These are phyloP conservation scores for Trichoderma oligosporum DNA, from an alignment of 2,329 filamentous ascomycete genomes.

Conservation along the genomic window DNA sequence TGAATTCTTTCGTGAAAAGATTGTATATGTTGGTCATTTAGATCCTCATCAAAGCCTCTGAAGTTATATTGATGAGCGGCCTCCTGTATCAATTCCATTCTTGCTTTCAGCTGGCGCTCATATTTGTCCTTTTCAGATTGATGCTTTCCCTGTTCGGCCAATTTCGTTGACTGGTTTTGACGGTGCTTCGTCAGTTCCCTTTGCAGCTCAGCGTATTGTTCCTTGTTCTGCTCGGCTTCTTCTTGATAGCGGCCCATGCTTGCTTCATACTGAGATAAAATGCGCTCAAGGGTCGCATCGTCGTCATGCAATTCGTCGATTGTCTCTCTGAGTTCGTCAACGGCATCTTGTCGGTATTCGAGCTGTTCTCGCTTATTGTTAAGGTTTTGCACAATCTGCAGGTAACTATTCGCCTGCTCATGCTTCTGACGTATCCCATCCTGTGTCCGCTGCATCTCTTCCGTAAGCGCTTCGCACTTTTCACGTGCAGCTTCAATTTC, in stretches of 20 bases:
- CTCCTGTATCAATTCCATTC: conserved; percentile 71
- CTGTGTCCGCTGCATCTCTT: conserved; percentile 59
- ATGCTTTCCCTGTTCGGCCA: conserved; percentile 68
- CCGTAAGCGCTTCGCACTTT: conserved; percentile 55
- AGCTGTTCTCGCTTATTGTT: conserved; percentile 73
- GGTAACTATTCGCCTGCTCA: conserved; percentile 68
- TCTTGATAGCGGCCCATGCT: conserved; percentile 62
- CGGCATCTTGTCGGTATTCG: conserved; percentile 63
- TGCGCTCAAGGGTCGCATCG: conserved; percentile 69
- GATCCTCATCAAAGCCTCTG: conserved; percentile 75
- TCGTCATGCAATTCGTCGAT: conserved; percentile 75
- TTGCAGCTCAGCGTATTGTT: conserved; percentile 64
- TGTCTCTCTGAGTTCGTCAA: conserved; percentile 65
- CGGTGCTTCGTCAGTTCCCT: conserved; percentile 44
- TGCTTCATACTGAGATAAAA: conserved; percentile 73
- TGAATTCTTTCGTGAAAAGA: conserved; percentile 75
- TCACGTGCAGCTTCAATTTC: conserved; percentile 61
- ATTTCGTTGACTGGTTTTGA: conserved; percentile 47
- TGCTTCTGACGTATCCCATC: conserved; percentile 61
- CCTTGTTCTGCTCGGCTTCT: conserved; percentile 59
- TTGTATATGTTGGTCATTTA: conserved; percentile 68
- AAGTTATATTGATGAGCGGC: conserved; percentile 74
- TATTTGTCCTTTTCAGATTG: conserved; percentile 85
- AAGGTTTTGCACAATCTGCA: conserved; percentile 70
- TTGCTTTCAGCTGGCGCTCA: conserved; percentile 70